Base-by-base conservation (phyloP, 306 rosid genomes). In the Medicago lupulina region DNA sequence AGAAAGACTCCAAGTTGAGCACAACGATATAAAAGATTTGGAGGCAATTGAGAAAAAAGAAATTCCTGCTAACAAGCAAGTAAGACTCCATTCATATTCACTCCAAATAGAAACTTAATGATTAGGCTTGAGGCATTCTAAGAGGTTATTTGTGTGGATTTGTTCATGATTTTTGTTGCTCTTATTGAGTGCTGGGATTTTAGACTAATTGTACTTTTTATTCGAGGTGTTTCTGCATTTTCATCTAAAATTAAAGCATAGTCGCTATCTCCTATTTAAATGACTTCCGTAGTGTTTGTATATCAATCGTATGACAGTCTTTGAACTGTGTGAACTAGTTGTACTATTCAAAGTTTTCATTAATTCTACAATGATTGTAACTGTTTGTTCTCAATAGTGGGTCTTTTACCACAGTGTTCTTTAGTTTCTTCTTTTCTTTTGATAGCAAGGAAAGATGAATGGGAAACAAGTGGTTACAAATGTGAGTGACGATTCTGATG, bases 1-100 rank as follows among this genome's bases (percentile, higher is more conserved):
- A 17, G 73, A 21, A 65, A 44, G 14, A 36, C 68, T 71, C 41
- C 67, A 50, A 44, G 21, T 31, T 1, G 74, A 66, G 38, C 53
- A 58, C 8, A 67, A 57, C 12, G 82, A 79, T 59, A 41, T 69
- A 13, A 70, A 61, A 54, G 72, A 64, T 59, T 47, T 78, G 67
- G 82, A 80, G 69, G 70, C 76, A 70, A 40, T 67, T 8, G 83
- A 67, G 60, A 80, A 82, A 40, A 63, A 75, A 18, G 77, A 83
- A 78, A 74, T 74, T 61, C 55, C 71, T 9, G 54, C 65, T 1
- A 69, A 31, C 57, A 70, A 41, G 16, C 75, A 77, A 25, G 89
- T 81, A 84, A 70, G 73, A 25, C 61, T 57, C 81, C 82, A 41
- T 68, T 63, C 18, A 4, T 18, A 28, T 28, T 69, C 70, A 46